phyloP scores from a whole-genome alignment of 1,284 basidiomycete species.

The Irpex sp. region DNA sequence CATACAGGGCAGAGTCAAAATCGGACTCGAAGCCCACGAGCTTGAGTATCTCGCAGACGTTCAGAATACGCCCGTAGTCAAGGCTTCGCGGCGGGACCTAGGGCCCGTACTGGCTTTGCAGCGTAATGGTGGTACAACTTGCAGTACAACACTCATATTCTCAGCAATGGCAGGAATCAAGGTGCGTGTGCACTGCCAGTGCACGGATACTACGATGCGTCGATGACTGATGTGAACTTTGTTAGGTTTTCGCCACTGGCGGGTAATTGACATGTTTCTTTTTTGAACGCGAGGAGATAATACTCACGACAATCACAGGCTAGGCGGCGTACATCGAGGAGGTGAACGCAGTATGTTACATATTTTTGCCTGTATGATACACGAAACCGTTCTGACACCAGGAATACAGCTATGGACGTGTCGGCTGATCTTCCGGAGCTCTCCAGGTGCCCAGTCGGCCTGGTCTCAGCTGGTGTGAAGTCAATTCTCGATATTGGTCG shows the following conservation, averaged over 20 bases:
- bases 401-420: conserved; percentile 79
- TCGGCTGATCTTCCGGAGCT: conserved; percentile 91
- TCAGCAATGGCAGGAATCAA: conserved; percentile 83
- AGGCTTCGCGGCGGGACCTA: conserved; percentile 88
- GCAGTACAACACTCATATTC: conserved; percentile 84
- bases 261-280: conserved; percentile 44
- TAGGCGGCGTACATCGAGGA: conserved; percentile 93
- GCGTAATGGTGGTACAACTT: conserved; percentile 87
- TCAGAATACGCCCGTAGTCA: conserved; percentile 47
- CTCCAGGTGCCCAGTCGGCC: conserved; percentile 79
- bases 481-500: conserved; percentile 93
- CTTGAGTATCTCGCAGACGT: conserved; percentile 72
- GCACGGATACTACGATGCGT: neutral
- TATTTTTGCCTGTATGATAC: no score
- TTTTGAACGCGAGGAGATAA: neutral
- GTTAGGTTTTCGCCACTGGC: conserved; percentile 76
- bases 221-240: no score
- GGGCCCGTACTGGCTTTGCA: conserved; percentile 69
- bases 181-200: conserved; percentile 30
- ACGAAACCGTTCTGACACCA: neutral
- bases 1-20: conserved; percentile 79
- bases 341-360: conserved; percentile 73
- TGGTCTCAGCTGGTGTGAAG: conserved; percentile 94
- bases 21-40: conserved; percentile 72
- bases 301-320: conserved; percentile 34